Percentiles rank a stretch among this genome's conserved stretches.
Evolutionary conservation across 2,329 filamentous ascomycete species (phyloP).

Genomic region (Pseudogymnoascus sp.): DNA sequence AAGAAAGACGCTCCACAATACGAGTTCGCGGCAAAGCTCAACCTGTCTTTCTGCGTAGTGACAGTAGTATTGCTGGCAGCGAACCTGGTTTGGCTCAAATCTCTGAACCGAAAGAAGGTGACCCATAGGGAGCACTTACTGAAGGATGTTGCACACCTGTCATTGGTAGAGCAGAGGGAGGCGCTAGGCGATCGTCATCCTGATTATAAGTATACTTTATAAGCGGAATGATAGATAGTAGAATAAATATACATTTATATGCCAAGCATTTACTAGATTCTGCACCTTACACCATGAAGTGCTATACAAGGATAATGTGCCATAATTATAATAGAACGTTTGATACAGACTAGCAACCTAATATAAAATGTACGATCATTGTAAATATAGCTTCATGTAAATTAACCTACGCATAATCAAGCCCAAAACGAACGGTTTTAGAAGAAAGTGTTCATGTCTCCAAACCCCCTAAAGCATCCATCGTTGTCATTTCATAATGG

Average conservation of each 20-base stretch:
- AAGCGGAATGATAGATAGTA: neutral
- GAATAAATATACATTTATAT: neutral
- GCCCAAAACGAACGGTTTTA: neutral
- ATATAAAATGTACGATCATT: neutral
- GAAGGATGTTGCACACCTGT: neutral
- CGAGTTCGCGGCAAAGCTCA: neutral
- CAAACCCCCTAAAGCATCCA: neutral
- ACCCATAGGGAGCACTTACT: neutral
- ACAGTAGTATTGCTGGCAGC: neutral
- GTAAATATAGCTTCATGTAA: neutral
- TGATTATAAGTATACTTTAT: slow-evolving; percentile 8
- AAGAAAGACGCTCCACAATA: neutral
- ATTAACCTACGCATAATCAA: neutral
- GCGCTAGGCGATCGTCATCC: neutral
- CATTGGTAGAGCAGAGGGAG: neutral
- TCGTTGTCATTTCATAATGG: neutral
- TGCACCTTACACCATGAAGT: neutral
- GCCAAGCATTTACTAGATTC: neutral
- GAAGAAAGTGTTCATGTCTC: neutral
- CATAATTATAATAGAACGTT: neutral
- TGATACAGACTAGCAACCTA: neutral
- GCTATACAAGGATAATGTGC: neutral
- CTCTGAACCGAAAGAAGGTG: slow-evolving; percentile 1
- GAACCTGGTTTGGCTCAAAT: neutral
- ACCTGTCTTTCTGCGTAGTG: neutral